Base-by-base conservation (phyloP, 2,329 filamentous ascomycete species). In the Herpomyces periplanetae region DNA sequence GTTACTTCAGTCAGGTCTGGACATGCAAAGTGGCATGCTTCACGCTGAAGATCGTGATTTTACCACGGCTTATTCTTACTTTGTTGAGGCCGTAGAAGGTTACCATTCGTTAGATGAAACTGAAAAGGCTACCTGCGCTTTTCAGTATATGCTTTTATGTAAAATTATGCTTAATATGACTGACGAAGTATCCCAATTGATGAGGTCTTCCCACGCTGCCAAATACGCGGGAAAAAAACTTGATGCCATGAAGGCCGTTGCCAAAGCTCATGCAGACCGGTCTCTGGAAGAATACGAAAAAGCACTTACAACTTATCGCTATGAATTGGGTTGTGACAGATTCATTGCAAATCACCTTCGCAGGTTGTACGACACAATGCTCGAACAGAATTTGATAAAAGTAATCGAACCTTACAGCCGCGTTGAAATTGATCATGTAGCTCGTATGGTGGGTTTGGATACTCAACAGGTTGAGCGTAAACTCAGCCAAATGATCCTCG, bases 121-220 rank as follows among this genome's bases (percentile, higher is more conserved):
- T 15, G 45, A 51, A 27, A 71, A 73, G 42, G 80, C 84, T n/a
- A 84, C 75, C n/a, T 68, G 75, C 6, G 71, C 80, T 5, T 49
- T 96, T 27, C 80, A 96, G 47, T 96, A 96, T 49, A 96, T 96
- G 80, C 55, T 96, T 21, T 59, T 96, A 13, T 91, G 80, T 58
- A 96, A 96, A 49, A 80, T 96, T 40, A 96, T 96, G 84, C 52
- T 96, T 30, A 96, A 96, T 43, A 51, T 84, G 15, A 69, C 59
- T 28, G 73, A 91, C 45, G 84, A 96, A 39, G 75, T 96, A 38
- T 85, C 75, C 43, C 58, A 64, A 34, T 55, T 96, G 29, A 69
- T 96, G 57, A 57, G 64, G 12, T 84, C 69, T 21, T 96, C 96
- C 51, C 73, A 88, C 40, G 80, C 84, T 15, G 57, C 84, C 35